Evolutionary conservation across 257 asterid genomes (phyloP).

Genomic region (Capsicum baccatum): DNA sequence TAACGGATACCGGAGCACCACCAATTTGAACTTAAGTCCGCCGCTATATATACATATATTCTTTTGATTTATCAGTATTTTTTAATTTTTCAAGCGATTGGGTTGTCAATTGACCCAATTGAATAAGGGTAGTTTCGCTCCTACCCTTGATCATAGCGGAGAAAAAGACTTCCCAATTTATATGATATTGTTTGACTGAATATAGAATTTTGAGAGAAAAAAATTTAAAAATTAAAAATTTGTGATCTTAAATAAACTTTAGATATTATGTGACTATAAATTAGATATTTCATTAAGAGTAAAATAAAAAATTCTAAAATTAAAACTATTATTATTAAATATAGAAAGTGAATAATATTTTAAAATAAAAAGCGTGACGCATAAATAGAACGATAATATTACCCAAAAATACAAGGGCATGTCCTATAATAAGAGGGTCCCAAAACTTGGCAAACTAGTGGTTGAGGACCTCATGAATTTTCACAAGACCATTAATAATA

Average conservation of each 20-base stretch:
- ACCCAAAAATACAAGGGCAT: conserved; percentile 1
- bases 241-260: background rate
- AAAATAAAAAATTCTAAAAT: background rate
- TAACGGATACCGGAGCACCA: too few species aligned
- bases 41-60: too few species aligned
- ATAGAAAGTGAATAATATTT: background rate
- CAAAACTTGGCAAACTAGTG: conserved; percentile 26
- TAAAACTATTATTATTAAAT: background rate
- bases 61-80: background rate
- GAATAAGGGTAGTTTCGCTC: background rate
- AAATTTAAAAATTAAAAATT: background rate
- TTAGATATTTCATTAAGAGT: background rate
- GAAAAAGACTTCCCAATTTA: background rate
- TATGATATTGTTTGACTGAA: background rate
- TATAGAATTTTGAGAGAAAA: background rate
- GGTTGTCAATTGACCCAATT: background rate
- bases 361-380: background rate
- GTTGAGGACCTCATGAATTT: conserved; percentile 1
- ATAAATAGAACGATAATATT: background rate
- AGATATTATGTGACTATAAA: background rate
- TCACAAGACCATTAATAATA: background rate
- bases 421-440: background rate
- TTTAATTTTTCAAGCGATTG: background rate
- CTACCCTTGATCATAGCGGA: background rate
- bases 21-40: too few species aligned